phyloP scores from a whole-genome alignment of 2,329 filamentous ascomycete species.

The Cyclaneusma minus region DNA sequence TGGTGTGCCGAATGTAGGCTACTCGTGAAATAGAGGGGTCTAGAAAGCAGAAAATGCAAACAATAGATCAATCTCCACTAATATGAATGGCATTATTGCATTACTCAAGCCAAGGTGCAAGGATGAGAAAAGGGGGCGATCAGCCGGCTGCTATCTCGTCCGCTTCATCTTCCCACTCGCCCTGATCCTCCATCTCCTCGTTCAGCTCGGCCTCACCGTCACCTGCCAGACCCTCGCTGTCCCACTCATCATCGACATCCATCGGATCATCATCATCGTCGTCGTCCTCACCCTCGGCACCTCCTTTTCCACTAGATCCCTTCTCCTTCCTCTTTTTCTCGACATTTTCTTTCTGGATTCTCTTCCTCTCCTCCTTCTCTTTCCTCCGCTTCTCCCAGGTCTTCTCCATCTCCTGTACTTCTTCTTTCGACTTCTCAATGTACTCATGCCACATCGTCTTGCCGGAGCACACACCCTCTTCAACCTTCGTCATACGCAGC shows the following conservation, averaged over 20 bases:
- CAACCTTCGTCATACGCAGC: conserved; percentile 83
- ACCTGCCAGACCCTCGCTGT: conserved; percentile 18
- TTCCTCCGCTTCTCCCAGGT: conserved; percentile 63
- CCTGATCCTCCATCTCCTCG: conserved; percentile 17
- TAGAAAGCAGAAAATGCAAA: no score
- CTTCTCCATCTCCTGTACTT: conserved; percentile 65
- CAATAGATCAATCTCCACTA: no score
- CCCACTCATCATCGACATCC: conserved; percentile 26
- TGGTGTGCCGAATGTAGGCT: no score
- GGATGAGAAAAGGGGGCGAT: no score
- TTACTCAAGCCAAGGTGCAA: no score
- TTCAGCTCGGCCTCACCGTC: conserved; percentile 19
- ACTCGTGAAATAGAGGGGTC: no score
- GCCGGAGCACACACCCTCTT: conserved; percentile 80
- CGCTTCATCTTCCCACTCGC: conserved; percentile 18
- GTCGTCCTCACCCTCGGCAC: conserved; percentile 32
- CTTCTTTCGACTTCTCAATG: conserved; percentile 66
- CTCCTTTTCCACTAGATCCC: conserved; percentile 27
- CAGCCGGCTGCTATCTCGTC: conserved; percentile 11
- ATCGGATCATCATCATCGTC: conserved; percentile 32
- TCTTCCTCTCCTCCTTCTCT: conserved; percentile 70
- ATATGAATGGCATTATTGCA: no score
- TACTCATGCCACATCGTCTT: conserved; percentile 98
- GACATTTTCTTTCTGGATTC: conserved; percentile 78
- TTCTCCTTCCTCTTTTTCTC: conserved; percentile 65